phyloP scores from a whole-genome alignment of 306 rosid species.

The Luffa aegyptiaca region DNA sequence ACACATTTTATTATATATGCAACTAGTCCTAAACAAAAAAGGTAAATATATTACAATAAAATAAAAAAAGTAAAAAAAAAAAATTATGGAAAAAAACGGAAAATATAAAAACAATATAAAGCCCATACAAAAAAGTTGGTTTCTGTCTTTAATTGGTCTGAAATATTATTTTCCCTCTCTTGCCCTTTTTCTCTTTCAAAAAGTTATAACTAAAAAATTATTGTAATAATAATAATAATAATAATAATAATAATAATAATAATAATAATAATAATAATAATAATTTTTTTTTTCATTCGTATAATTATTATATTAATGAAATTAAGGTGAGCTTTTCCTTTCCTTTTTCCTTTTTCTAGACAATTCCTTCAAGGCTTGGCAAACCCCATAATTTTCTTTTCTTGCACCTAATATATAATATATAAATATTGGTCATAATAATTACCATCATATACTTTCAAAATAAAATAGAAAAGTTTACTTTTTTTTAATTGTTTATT shows the following conservation, averaged over 20 bases:
- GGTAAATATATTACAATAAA: no score
- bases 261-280: no score
- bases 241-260: no score
- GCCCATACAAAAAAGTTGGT: no score
- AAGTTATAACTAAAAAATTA: not conserved
- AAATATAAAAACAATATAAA: no score
- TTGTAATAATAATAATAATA: not conserved
- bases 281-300: not conserved
- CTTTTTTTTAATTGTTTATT: conserved; percentile 17
- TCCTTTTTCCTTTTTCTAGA: not conserved
- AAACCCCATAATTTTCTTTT: conserved; percentile 7
- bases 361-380: not conserved
- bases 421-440: not conserved
- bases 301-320: not conserved
- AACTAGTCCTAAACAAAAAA: no score
- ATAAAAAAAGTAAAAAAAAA: not conserved
- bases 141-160: not conserved
- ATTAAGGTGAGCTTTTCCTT: not conserved
- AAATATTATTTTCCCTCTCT: not conserved
- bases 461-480: conserved; percentile 17
- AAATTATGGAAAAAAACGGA: not conserved
- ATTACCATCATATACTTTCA: conserved; percentile 13
- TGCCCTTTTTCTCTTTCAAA: not conserved
- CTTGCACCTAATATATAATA: conserved; percentile 3
- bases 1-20: no score